These are phyloP conservation scores for Gorgonomyces haynaldii DNA, from an alignment of 192 early-diverging fungal species.

Conservation along the genomic window DNA sequence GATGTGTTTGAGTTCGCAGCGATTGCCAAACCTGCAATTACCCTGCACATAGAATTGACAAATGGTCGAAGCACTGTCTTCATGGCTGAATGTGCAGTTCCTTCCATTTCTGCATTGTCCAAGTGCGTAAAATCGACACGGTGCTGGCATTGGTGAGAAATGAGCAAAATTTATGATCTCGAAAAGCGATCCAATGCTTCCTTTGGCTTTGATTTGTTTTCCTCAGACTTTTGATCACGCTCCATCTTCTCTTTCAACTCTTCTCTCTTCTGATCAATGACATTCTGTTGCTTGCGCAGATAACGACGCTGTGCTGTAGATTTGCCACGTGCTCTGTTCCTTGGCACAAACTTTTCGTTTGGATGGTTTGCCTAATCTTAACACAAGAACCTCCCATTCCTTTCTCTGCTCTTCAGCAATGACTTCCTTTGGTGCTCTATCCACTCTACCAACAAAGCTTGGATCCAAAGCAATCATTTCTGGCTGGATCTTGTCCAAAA, in stretches of 20 bases:
- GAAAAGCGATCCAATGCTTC: constrained; percentile 59
- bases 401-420: constrained; percentile 43
- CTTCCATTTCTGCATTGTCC: neutral
- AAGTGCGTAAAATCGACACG: constrained; percentile 1
- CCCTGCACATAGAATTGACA: constrained; percentile 5
- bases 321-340: constrained; percentile 55
- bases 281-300: constrained; percentile 66
- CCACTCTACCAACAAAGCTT: constrained; percentile 65
- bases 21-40: constrained; percentile 3
- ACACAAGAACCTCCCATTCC: constrained; percentile 37
- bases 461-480: constrained; percentile 87
- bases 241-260: constrained; percentile 39
- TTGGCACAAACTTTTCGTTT: constrained; percentile 38
- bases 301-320: constrained; percentile 66
- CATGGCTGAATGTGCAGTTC: constrained; percentile 1
- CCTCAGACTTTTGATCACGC: constrained; percentile 40
- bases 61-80: neutral
- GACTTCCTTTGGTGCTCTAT: constrained; percentile 50
- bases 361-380: constrained; percentile 31
- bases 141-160: neutral
- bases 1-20: neutral
- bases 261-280: constrained; percentile 65
- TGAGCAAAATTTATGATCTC: neutral
- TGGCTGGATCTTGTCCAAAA: constrained; percentile 89
- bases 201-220: constrained; percentile 32